Evolutionary conservation across 352 stramenopile genomes (phyloP).

Genomic region (Phytophthora citrophthora): DNA sequence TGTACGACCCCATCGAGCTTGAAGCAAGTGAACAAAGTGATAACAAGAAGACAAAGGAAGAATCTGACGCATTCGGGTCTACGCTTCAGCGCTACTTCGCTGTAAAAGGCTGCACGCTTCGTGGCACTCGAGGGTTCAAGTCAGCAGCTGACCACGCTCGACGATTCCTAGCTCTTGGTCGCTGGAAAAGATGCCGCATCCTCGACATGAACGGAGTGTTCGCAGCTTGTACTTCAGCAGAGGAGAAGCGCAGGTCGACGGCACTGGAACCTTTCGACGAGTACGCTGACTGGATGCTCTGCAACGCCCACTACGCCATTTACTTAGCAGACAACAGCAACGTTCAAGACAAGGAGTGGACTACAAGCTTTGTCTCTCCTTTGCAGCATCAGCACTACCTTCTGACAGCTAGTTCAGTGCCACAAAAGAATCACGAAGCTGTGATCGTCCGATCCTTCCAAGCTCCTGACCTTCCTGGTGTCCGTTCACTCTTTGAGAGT

Average conservation of each 20-base stretch:
- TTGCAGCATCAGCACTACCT: conserved; percentile 24
- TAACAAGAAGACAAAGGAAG: conserved; percentile 9
- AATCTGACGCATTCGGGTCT: conserved; percentile 44
- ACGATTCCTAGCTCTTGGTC: conserved; percentile 33
- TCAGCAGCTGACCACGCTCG: conserved; percentile 47
- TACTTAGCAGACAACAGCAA: conserved; percentile 50
- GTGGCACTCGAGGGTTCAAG: conserved; percentile 44
- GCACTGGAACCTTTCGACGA: conserved; percentile 75
- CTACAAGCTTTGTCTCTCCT: conserved; percentile 16
- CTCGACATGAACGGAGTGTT: conserved; percentile 77
- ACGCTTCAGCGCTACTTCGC: conserved; percentile 71
- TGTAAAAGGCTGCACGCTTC: conserved; percentile 72
- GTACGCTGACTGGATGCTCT: conserved; percentile 66
- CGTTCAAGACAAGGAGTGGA: conserved; percentile 39
- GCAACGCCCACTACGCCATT: conserved; percentile 75
- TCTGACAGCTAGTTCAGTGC: conserved; percentile 22
- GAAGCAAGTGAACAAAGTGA: conserved; percentile 14
- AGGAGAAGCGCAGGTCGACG: conserved; percentile 58
- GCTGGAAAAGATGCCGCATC: conserved; percentile 54
- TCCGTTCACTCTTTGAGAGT: conserved; percentile 67
- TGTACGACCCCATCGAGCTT: conserved; percentile 72
- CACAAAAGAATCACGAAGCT: conserved; percentile 1
- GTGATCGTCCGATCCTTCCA: conserved; percentile 64
- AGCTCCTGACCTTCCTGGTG: conserved; percentile 40
- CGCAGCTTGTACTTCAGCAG: conserved; percentile 29